Conservation (phyloP, 1,284 basidiomycete genomes). For the Athelia psychrophila region DNA sequence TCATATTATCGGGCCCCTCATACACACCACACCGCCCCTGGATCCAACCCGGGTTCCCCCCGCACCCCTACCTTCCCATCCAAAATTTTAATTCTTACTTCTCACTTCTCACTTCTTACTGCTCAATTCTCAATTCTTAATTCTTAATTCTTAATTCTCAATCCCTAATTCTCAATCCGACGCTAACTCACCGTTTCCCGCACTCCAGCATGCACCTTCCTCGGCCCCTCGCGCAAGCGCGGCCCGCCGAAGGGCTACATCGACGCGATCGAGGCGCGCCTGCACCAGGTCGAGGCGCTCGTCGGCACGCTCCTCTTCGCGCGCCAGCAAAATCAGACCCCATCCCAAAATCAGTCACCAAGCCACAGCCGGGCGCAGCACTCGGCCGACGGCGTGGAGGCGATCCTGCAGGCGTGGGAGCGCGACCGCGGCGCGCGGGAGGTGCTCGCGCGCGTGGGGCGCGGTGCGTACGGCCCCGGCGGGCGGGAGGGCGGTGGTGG, state of each 20-base stretch:
- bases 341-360: slow-evolving; percentile 58
- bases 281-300: slow-evolving; percentile 85
- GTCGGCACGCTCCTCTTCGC: slow-evolving; percentile 50
- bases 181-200: slow-evolving; percentile 4
- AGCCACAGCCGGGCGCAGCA: too few relatives aligned
- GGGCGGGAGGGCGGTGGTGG: too few relatives aligned
- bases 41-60: background rate
- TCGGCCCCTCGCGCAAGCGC: slow-evolving; percentile 79
- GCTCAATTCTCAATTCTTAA: too few relatives aligned
- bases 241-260: slow-evolving; percentile 89
- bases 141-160: too few relatives aligned
- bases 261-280: slow-evolving; percentile 83
- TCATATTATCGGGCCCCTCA: too few relatives aligned
- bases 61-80: background rate
- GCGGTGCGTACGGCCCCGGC: too few relatives aligned
- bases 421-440: background rate
- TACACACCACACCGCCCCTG: too few relatives aligned
- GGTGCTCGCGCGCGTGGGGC: too few relatives aligned
- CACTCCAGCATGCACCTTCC: slow-evolving; percentile 68
- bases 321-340: slow-evolving; percentile 62
- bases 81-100: background rate
- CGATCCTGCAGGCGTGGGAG: too few relatives aligned
- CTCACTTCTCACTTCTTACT: slow-evolving; percentile 1
- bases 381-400: too few relatives aligned
- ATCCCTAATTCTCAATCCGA: background rate